phyloP scores from a whole-genome alignment of 176 grass and related monocot genomes.

The Coix lacrymajobi region DNA sequence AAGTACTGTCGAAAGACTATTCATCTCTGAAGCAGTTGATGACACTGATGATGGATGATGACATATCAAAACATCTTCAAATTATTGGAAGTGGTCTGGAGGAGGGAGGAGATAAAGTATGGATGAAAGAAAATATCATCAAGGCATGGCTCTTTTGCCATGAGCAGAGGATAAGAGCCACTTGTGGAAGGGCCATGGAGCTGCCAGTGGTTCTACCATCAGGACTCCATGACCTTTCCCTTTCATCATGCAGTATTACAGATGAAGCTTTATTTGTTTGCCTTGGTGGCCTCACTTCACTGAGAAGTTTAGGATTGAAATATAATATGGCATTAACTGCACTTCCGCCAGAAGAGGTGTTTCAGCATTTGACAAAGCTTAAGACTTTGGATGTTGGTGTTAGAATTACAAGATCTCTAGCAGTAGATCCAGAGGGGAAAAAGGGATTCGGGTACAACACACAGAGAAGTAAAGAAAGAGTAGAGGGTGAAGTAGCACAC shows the following conservation, averaged over 20 bases:
- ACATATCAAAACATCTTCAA: background rate
- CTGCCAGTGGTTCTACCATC: background rate
- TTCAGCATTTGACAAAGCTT: background rate
- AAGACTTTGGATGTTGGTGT: too few species aligned
- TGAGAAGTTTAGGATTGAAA: too few species aligned
- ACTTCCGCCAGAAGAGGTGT: constrained; percentile 2
- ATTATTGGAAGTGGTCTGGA: background rate
- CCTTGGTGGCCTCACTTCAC: background rate
- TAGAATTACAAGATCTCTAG: too few species aligned
- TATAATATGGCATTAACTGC: background rate
- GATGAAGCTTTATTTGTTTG: background rate
- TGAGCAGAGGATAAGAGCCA: background rate
- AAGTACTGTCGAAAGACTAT: background rate
- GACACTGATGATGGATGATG: background rate
- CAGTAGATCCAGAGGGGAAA: too few species aligned
- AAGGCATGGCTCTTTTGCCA: background rate
- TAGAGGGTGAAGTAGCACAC: too few species aligned
- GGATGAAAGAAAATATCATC: background rate
- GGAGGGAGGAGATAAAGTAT: too few species aligned
- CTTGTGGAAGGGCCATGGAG: background rate
- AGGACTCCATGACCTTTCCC: accelerated
- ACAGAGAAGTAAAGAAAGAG: too few species aligned
- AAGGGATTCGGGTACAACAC: too few species aligned
- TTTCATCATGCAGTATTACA: background rate
- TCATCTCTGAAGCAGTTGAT: background rate